phyloP scores from a whole-genome alignment of 2,329 filamentous ascomycete genomes.

The Claviceps quebecensis region DNA sequence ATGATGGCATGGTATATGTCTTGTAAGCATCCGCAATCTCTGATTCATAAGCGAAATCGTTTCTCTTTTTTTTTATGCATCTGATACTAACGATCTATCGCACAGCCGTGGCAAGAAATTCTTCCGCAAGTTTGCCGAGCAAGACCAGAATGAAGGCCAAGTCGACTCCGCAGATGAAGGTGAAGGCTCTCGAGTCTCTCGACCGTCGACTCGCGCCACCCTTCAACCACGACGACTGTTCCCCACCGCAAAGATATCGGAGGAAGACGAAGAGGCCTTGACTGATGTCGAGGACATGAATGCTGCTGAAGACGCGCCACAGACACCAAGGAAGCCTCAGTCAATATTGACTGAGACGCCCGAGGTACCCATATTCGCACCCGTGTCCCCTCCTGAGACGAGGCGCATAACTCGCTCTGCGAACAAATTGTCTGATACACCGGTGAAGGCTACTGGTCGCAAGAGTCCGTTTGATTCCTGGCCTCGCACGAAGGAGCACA shows the following conservation, averaged over 20 bases:
- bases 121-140: slow-evolving; percentile 51
- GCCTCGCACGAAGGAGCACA: slow-evolving; percentile 47
- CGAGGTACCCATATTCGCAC: slow-evolving; percentile 39
- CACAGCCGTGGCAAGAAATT: slow-evolving; percentile 64
- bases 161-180: slow-evolving; percentile 21
- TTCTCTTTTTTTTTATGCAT: not conserved
- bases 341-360: slow-evolving; percentile 29
- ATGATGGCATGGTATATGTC: slow-evolving; percentile 60
- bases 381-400: slow-evolving; percentile 49
- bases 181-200: slow-evolving; percentile 19
- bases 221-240: slow-evolving; percentile 64
- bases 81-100: not conserved
- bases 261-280: slow-evolving; percentile 42
- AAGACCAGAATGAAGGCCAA: slow-evolving; percentile 18
- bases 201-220: slow-evolving; percentile 49
- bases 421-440: slow-evolving; percentile 33
- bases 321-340: slow-evolving; percentile 25
- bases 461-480: slow-evolving; percentile 53
- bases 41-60: no score
- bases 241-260: slow-evolving; percentile 33
- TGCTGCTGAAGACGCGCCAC: slow-evolving; percentile 12
- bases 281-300: slow-evolving; percentile 43
- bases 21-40: slow-evolving; percentile 48
- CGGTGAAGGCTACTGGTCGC: slow-evolving; percentile 24
- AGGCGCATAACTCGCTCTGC: slow-evolving; percentile 43